These are phyloP conservation scores for Papiliotrema terrestris DNA, from an alignment of 1,284 basidiomycete species.

Conservation along the genomic window DNA sequence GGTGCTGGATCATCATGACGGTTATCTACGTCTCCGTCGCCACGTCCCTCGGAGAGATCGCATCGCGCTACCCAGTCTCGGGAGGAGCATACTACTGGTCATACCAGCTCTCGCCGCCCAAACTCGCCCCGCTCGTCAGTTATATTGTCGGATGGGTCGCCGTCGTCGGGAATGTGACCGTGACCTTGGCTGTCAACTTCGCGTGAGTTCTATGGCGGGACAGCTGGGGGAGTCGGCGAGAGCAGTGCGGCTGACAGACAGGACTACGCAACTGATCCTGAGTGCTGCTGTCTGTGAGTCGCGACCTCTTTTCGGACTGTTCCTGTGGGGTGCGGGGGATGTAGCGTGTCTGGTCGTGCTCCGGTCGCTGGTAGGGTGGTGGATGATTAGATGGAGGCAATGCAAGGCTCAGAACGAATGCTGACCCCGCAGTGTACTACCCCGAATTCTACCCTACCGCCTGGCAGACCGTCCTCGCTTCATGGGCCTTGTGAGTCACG, in stretches of 20 bases:
- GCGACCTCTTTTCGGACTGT: no score
- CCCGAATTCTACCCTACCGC: conserved; percentile 26
- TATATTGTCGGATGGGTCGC: conserved; percentile 52
- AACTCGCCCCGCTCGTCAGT: conserved; percentile 41
- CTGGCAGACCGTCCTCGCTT: conserved; percentile 40
- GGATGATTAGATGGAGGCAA: no score
- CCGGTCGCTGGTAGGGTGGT: no score
- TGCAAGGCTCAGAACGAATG: not conserved
- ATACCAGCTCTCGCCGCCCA: conserved; percentile 43
- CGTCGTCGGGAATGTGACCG: conserved; percentile 50
- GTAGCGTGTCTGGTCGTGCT: no score
- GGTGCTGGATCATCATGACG: conserved; percentile 50
- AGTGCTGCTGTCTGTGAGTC: conserved; percentile 21
- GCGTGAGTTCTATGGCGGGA: conserved; percentile 19
- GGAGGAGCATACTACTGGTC: conserved; percentile 53
- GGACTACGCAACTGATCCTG: conserved; percentile 49
- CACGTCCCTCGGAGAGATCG: conserved; percentile 50
- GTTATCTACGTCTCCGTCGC: conserved; percentile 50
- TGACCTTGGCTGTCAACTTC: conserved; percentile 51
- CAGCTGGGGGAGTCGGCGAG: not conserved
- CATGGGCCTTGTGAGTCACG: conserved; percentile 32
- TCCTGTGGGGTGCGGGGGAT: no score
- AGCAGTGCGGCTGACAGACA: conserved; percentile 6
- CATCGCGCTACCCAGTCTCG: conserved; percentile 47
- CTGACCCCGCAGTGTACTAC: conserved; percentile 18